Base-by-base conservation (phyloP, 768 basidiomycete species). In the Russula virescens region DNA sequence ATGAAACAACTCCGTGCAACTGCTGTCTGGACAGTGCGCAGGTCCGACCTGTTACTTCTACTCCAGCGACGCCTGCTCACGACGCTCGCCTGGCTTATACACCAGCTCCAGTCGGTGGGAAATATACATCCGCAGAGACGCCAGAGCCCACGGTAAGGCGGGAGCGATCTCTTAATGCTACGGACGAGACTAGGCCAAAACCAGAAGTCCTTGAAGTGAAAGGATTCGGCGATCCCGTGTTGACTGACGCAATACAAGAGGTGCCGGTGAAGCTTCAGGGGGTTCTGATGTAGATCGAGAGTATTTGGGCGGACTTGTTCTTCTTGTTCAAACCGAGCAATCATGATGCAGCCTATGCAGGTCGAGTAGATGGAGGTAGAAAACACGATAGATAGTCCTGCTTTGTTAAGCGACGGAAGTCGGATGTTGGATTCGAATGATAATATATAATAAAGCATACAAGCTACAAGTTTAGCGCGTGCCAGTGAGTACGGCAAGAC, bases 201-300 rank as follows among this genome's bases (percentile, higher is more conserved):
- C 54, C 53, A 55, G 60, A 58, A 16, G 56, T 34, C 56, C 59
- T 73, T 7, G 68, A 69, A 11, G 75, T 87, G 46, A 86, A 84
- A 68, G 88, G 88, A 1, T 89, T 89, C 67, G 86, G 89, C 61
- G 87, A 87, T 66, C 77, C 77, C 28, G 74, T 84, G 1, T 74
- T 91, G 54, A 74, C 67, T n/a, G 64, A 68, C 14, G 83, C 77
- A 0, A 71, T 81, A 10, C 66, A 68, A 18, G 80, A 82, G 14
- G 76, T 76, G 23, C 71, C 80, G 57, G 66, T 58, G 48, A 79
- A 75, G 70, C 62, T 86, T 50, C 68, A 73, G 46, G 57, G 43
- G 3, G 77, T 77, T 58, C 69, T 85, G n/a, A 68, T 68, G 45
- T 90, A 88, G 88, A 74, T 79, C 5, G 77, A 80, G 45, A 68